Base-by-base conservation (phyloP, 1,284 basidiomycete species). In the Peniophora sp. region DNA sequence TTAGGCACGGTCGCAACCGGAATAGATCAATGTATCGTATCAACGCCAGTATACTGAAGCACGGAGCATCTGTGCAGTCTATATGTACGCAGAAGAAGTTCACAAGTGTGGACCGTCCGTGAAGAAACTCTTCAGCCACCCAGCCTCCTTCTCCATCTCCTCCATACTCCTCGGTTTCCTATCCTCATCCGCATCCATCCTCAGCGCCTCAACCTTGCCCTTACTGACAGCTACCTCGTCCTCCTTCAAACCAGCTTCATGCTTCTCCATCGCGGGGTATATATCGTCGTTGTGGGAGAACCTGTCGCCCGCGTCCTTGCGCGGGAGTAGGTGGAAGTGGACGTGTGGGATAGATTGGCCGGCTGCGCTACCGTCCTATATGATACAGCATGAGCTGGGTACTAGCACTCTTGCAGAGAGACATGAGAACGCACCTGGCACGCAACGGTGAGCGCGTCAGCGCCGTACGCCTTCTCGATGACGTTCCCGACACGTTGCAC, bases 331-430 rank as follows among this genome's bases (percentile, higher is more conserved):
- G 63, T 96, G 93, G 56, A 96, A 87, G 64, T 97, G 93, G 20
- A 96, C 89, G 61, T 96, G 93, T 0, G 92, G 85, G 14, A 95
- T 83, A 3, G 82, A 84, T 70, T 97, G 93, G 0, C 92, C 86
- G 0, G 92, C 89, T 6, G 85, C 85, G 51, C 75, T 78, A 5
- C 93, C 92, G 63, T 96, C 93, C 89, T 96, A 59, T n/a, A 44
- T n/a, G 36, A 49, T 20, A 34, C 45, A 24, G 45, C 27, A 32
- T 47, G 19, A 46, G 41, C 48, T 34, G n/a, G n/a, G n/a, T n/a
- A n/a, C n/a, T n/a, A n/a, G n/a, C n/a, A n/a, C n/a, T n/a, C 34
- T 51, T 50, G 25, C 17, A 34, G 46, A 24, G 44, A 39, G 34
- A 22, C 22, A 17, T 19, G 23, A 45, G 43, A 9, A 56, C 67